phyloP scores from a whole-genome alignment of 495 filamentous ascomycete genomes.

The Trichoderma reesei region DNA sequence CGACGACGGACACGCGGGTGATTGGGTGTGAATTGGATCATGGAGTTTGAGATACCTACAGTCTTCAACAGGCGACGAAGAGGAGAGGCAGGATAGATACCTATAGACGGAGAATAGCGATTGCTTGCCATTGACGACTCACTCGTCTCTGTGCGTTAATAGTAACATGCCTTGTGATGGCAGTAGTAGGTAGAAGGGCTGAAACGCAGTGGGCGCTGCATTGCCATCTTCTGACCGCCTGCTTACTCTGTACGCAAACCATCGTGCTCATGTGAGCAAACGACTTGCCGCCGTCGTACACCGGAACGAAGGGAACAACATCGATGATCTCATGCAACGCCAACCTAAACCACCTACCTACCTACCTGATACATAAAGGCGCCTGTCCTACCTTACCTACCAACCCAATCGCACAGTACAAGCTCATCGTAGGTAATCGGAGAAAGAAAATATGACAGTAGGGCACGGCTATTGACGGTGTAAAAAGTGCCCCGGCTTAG shows the following conservation, averaged over 20 bases:
- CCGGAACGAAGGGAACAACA: neutral
- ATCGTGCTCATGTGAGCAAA: no score
- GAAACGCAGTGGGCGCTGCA: neutral
- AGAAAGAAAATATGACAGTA: neutral
- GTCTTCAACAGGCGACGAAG: slow-evolving; percentile 8
- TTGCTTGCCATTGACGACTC: no score
- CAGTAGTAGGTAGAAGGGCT: neutral
- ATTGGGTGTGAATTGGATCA: neutral
- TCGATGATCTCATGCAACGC: neutral
- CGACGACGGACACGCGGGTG: neutral
- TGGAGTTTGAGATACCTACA: neutral
- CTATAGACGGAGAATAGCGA: no score
- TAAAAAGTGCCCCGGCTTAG: neutral
- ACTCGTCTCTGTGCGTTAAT: neutral
- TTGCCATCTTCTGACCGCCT: neutral
- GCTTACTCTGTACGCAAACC: neutral
- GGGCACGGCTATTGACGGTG: slow-evolving; percentile 1
- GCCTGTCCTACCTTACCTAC: no score
- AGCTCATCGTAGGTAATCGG: neutral
- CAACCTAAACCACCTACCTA: neutral
- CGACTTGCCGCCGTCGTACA: neutral
- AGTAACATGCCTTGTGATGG: neutral
- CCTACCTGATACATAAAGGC: neutral
- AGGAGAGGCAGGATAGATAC: neutral
- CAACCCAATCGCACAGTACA: no score